Percentiles rank a stretch among this genome's conserved stretches.
Evolutionary conservation across 768 basidiomycete genomes (phyloP).

Genomic region (Calvatia gigantea): DNA sequence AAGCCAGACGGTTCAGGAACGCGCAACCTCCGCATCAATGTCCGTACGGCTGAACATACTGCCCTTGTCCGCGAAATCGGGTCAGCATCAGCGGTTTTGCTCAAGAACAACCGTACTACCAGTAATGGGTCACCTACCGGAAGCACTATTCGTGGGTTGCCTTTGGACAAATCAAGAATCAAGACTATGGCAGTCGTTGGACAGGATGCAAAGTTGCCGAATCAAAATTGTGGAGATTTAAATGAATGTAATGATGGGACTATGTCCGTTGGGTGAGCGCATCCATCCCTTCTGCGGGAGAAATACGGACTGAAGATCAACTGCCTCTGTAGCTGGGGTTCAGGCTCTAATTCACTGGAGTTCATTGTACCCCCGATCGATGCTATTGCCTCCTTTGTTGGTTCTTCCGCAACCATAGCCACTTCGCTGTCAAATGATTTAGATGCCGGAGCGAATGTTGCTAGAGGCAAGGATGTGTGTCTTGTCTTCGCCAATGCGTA

Average conservation of each 20-base stretch:
- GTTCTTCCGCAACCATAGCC: conserved; percentile 35
- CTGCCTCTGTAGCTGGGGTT: conserved; percentile 37
- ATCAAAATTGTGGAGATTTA: conserved; percentile 40
- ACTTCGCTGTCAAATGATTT: conserved; percentile 42
- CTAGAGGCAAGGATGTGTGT: conserved; percentile 48
- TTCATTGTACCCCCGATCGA: conserved; percentile 44
- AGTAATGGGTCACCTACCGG: conserved; percentile 31
- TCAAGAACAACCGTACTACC: conserved; percentile 56
- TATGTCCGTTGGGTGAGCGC: conserved; percentile 56
- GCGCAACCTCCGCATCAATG: conserved; percentile 39
- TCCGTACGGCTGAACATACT: conserved; percentile 41
- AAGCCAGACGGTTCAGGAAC: conserved; percentile 41
- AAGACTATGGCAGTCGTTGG: conserved; percentile 58
- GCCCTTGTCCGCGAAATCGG: conserved; percentile 61
- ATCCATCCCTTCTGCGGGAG: background rate
- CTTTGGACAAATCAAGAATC: conserved; percentile 42
- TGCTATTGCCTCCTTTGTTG: conserved; percentile 39
- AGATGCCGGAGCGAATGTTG: conserved; percentile 33
- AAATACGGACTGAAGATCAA: too few relatives aligned
- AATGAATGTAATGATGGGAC: conserved; percentile 58
- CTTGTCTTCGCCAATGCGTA: conserved; percentile 61
- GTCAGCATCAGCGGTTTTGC: conserved; percentile 59
- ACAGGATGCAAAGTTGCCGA: conserved; percentile 53
- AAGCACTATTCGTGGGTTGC: conserved; percentile 36
- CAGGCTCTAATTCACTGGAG: conserved; percentile 44